Percentiles rank a stretch among this genome's conserved stretches.
Conservation (phyloP, 2,329 filamentous ascomycete genomes). For the Ambrosiella cleistominuta region DNA sequence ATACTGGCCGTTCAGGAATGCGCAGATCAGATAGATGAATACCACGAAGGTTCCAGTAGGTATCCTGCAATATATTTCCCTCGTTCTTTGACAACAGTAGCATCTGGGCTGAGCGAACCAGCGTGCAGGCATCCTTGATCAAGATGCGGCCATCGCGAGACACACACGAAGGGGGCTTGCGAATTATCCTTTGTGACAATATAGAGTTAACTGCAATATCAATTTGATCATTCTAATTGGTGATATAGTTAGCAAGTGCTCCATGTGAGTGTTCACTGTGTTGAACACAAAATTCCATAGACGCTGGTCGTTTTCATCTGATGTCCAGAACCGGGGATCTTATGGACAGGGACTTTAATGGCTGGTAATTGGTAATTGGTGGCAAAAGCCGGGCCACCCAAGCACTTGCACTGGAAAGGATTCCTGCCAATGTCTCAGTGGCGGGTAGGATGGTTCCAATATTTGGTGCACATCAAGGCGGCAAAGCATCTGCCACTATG, state of each 20-base stretch:
- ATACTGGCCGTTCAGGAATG: slow-evolving; percentile 47
- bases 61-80: slow-evolving; percentile 85
- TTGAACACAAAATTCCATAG: background rate
- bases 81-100: slow-evolving; percentile 87
- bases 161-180: slow-evolving; percentile 55
- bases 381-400: background rate
- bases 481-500: background rate
- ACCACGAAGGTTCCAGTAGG: slow-evolving; percentile 82
- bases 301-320: background rate
- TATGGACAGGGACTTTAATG: background rate
- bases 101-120: slow-evolving; percentile 69
- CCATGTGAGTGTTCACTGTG: background rate
- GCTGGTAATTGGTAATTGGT: background rate
- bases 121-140: slow-evolving; percentile 57
- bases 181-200: slow-evolving; percentile 51
- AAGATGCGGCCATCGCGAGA: slow-evolving; percentile 69
- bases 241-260: background rate
- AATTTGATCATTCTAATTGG: slow-evolving; percentile 69
- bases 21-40: slow-evolving; percentile 46
- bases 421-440: background rate
- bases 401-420: background rate
- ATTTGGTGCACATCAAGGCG: background rate
- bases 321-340: background rate
- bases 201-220: slow-evolving; percentile 87
- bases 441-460: background rate